Base-by-base conservation (phyloP, 2,329 filamentous ascomycete species). In the Paraphoma sp. region DNA sequence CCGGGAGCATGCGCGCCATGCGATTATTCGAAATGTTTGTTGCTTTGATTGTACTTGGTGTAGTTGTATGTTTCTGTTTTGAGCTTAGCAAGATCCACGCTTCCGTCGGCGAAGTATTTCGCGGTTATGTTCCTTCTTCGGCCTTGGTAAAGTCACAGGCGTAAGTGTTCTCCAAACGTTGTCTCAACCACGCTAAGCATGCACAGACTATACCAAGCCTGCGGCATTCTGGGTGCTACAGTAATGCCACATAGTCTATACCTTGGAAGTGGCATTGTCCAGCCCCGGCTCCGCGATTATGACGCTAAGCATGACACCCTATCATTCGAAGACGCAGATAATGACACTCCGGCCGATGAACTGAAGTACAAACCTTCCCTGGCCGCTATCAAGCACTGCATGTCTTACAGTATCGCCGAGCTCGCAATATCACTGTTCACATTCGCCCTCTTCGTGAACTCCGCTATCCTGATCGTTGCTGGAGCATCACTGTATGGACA, bases 401-500 rank as follows among this genome's bases (percentile, higher is more conserved):
- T 93, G 68, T 89, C 87, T 57, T 90, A 90, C 72, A 91, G 89
- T 3, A 87, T 91, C 54, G 78, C 84, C 17, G 91, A 95, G 71
- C 79, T 93, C 9, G 80, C 85, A 6, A 71, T 92, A 12, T 90
- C 89, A 0, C 87, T 95, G 36, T 92, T 93, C 72, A 92, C 90
- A 0, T 93, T 94, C 72, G 91, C 91, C 0, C 83, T 95, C 3
- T 95, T 95, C 69, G 89, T 94, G 69, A 95, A 95, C 79, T 90
- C 87, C 51, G 84, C 91, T 36, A 94, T 95, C 67, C 83, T 95
- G 12, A 92, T 95, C 65, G 88, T 93, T 11, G 89, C 93, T 0
- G 93, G 92, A 23, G 87, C 91, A 0, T 89, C 90, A 0, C 83
- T 96, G 0, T 93, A 89, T 71, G 76, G 83, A 3, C 64, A 62